Evolutionary conservation across 805 yeast genomes (phyloP).

Genomic region (Nakazawaea ernobii): DNA sequence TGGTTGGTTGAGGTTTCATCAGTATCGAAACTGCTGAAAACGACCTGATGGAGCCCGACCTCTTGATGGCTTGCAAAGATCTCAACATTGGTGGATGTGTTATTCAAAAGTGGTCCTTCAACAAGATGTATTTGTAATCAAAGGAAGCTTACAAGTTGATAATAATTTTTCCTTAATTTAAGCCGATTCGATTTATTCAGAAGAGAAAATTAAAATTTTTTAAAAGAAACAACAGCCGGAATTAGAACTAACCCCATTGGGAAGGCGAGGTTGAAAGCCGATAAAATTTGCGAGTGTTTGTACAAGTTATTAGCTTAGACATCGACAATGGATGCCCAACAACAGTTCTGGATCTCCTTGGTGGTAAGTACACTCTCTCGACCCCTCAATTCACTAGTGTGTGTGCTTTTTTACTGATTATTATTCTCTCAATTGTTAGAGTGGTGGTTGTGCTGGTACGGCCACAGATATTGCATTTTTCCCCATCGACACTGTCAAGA

Average conservation of each 20-base stretch:
- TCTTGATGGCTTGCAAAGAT: neutral
- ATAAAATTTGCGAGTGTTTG: no score
- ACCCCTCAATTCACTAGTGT: neutral
- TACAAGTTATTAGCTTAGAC: no score
- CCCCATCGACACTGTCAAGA: slow-evolving; percentile 94
- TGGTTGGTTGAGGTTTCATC: slow-evolving; percentile 8
- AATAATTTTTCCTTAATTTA: no score
- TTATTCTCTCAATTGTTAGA: slow-evolving; percentile 20
- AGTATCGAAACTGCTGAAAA: neutral
- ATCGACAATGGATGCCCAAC: slow-evolving; percentile 9
- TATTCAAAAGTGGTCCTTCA: neutral
- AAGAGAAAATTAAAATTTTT: no score
- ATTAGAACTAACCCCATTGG: no score
- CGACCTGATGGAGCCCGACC: neutral
- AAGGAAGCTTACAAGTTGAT: no score
- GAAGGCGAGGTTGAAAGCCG: no score
- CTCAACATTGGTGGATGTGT: slow-evolving; percentile 2
- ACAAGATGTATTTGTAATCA: neutral
- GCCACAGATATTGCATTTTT: slow-evolving; percentile 91
- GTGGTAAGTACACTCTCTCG: slow-evolving; percentile 12
- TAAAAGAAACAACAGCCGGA: no score
- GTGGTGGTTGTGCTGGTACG: slow-evolving; percentile 96
- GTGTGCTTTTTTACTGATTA: neutral
- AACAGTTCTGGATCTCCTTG: slow-evolving; percentile 14
- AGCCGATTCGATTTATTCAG: no score